Evolutionary conservation across 805 yeast genomes (phyloP), one percentile per base, ranked within the genome.

Genomic region (Candida incommunis): DNA sequence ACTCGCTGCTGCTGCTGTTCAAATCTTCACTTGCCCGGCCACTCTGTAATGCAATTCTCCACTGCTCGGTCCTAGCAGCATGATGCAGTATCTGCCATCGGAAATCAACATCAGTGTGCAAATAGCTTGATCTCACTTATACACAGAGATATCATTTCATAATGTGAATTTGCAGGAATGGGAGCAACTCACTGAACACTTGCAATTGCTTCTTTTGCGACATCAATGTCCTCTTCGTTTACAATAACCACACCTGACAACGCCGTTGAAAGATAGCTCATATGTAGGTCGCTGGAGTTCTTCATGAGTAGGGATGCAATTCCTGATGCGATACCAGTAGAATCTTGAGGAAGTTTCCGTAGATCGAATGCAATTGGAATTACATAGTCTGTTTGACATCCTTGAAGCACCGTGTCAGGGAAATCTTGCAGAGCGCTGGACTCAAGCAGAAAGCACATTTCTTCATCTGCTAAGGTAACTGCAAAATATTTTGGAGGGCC

Each of bases 241-340:
- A 78, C 69, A 68, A 79, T 66, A 3, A 79, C 75, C 9, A 78
- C 66, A 3, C 76, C 81, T 1, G 80, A 69, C 45, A 68, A 60
- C 5, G 80, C 82, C 63, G 80, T 73, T 21, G 80, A 74, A 20
- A 79, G 59, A 51, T 77, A 79, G 53, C 71, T 71, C 75, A 74
- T 74, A 50, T 71, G 78, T 42, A 65, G 65, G 2, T 66, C 56
- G 7, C 53, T 43, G 35, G 57, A 18, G 48, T 46, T 7, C 47
- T 51, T 45, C 20, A 71, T 53, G 22, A 78, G 57, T 45, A 64
- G 67, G 34, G 73, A 62, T 0, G 84, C 82, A 21, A 79, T 67
- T 1, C 82, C 81, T 0, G 82, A 77, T 1, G 78, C 82, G 42
- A 79, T 76, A 35, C 85, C 85, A 21, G 78, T 75, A 4, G 76